Percentiles rank a stretch among this genome's conserved stretches.
These are phyloP conservation scores for Allium fistulosum DNA, from an alignment of 106 monocot genomes.

Conservation along the genomic window DNA sequence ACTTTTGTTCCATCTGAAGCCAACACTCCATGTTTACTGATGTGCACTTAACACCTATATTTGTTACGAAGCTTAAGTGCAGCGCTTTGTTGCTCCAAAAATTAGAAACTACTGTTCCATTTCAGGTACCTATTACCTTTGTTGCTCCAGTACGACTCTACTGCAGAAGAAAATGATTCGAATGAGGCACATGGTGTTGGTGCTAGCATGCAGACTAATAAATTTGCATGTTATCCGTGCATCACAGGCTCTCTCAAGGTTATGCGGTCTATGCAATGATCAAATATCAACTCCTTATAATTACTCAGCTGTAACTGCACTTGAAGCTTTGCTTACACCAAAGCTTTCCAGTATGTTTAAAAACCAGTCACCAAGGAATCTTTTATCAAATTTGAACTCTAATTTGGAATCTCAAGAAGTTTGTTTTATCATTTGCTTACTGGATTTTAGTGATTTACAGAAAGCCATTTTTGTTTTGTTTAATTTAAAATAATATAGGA, in stretches of 20 bases:
- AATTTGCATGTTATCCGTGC: conserved; percentile 88
- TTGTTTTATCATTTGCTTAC: neutral
- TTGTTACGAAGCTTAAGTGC: too few species aligned
- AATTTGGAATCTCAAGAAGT: conserved; percentile 99
- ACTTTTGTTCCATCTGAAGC: too few species aligned
- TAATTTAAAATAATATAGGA: too few species aligned
- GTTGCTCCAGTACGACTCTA: conserved; percentile 90
- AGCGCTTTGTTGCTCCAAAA: too few species aligned
- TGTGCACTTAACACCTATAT: too few species aligned
- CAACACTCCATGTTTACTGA: too few species aligned
- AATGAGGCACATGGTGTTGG: conserved; percentile 87
- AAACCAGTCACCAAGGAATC: conserved; percentile 48
- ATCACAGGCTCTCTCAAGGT: conserved; percentile 63
- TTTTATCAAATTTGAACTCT: conserved; percentile 73
- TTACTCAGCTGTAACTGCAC: conserved; percentile 49
- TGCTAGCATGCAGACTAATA: conserved; percentile 84
- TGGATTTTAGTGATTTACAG: neutral
- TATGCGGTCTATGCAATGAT: conserved; percentile 65
- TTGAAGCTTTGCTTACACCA: conserved; percentile 86
- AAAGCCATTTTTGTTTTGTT: too few species aligned
- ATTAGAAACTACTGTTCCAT: neutral
- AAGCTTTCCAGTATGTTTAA: conserved; percentile 92
- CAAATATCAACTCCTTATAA: conserved; percentile 66
- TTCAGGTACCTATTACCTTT: conserved; percentile 91
- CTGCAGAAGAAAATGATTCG: conserved; percentile 68